Percentiles rank a stretch among this genome's conserved stretches.
These are phyloP conservation scores for Schizosaccharomyces cryophilus DNA, from an alignment of 805 yeast genomes.

Conservation along the genomic window DNA sequence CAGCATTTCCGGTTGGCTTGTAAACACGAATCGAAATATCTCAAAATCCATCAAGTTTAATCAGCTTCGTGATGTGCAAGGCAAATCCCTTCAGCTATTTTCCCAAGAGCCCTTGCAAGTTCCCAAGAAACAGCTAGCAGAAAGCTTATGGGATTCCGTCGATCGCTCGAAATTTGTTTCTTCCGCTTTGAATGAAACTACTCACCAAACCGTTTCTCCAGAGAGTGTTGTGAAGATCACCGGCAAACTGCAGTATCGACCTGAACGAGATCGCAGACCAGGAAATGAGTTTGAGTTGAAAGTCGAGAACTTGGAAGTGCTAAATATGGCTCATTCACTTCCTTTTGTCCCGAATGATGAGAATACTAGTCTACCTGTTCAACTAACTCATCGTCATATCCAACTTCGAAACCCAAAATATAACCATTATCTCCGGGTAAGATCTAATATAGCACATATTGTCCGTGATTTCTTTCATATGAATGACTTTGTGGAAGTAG, in stretches of 20 bases:
- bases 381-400: background rate
- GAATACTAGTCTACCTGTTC: background rate
- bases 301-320: background rate
- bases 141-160: background rate
- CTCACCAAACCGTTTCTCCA: background rate
- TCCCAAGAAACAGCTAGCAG: background rate
- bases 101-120: background rate
- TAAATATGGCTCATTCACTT: background rate
- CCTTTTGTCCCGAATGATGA: background rate
- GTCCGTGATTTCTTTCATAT: conserved; percentile 18
- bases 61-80: background rate
- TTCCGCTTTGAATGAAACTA: too few relatives aligned
- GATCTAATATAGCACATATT: conserved; percentile 16
- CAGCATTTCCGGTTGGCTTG: background rate
- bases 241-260: background rate
- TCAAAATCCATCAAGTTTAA: background rate
- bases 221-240: background rate
- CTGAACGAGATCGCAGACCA: background rate
- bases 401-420: conserved; percentile 8
- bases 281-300: background rate
- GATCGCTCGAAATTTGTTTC: too few relatives aligned
- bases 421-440: conserved; percentile 11
- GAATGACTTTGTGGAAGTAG: conserved; percentile 48
- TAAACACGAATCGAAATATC: background rate
- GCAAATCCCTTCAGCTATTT: background rate